Evolutionary conservation across 768 basidiomycete species (phyloP), one percentile per base, ranked within the genome.

Genomic region (Boletales sp.): DNA sequence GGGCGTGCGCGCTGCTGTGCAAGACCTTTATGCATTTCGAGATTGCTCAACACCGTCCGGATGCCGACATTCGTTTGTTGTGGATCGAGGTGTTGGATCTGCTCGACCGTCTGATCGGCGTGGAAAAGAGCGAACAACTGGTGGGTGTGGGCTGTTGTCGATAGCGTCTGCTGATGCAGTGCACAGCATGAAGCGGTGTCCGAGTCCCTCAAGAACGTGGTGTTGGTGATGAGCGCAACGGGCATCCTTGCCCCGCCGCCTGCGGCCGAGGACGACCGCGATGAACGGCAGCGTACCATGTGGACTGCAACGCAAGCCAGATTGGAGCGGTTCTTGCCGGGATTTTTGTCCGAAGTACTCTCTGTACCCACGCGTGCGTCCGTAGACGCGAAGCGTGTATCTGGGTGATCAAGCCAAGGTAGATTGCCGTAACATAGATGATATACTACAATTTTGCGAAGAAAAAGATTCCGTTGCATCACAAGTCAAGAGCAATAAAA

Each of bases 11-110:
- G n/a, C 71, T 98, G 49, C 74, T 96, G 32, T 96, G 94, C 78
- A 96, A 96, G 72, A 82, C 84, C 11, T 98, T 99, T 72, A 87
- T 98, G 80, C 92, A 95, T 59, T 88, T 93, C 51, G 87, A 93
- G 55, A 75, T 92, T 37, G 79, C 86, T 12, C 84, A 91, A 48
- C 79, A 72, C 41, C 74, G 78, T 54, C 72, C 70, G 11, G 73
- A 78, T 38, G 73, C 78, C 14, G 84, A 90, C 64, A 81, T 90
- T 43, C 74, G 82, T 33, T 74, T 87, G 28, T 64, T 94, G 38
- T 98, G 95, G 89, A 84, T 94, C 56, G 83, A 86, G 58, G 86
- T 98, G 13, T 71, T 99, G 49, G 94, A 95, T 61, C 73, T 90
- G 48, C 75, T 96, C 12, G 94, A 96, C 66, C 79, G 88, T 32